Base-by-base conservation (phyloP, 139 green algal genomes). In the Gonium pectorale region DNA sequence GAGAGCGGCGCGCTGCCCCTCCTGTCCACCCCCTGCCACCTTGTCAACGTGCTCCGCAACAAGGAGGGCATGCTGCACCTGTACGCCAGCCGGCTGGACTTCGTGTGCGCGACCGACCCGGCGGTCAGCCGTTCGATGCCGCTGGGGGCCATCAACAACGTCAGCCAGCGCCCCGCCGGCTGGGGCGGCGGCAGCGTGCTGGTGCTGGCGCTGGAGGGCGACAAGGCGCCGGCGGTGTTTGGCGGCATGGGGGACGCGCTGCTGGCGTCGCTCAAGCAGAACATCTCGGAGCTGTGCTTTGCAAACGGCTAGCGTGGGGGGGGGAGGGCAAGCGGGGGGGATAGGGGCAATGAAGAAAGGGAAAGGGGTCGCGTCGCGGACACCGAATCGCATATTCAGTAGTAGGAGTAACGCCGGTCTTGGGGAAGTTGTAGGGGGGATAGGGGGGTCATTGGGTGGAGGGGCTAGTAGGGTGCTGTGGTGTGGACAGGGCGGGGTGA, bases 41-140 rank as follows among this genome's bases (percentile, higher is more conserved):
- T 88, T 31, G 66, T 80, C 40, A 62, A 26, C 29, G 74, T 66
- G 33, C 31, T 88, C 4, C 67, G 67, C 22, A 79, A 88, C 74
- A 79, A 68, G 66, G 74, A 85, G 15, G 83, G 83, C 52, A 33
- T 59, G 38, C 75, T 88, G 74, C 41, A 85, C 66, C 59, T 88
- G 43, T 88, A 80, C 66, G 51, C 29, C 31, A 17, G 19, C 41
- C 66, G 83, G 21, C 54, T 88, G 62, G 74, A 88, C 22, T 88
- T 88, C 27, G 64, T 81, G 41, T 82, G 59, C 52, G 0, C 72
- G 0, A 5, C 51, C 11, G 83, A 88, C 71, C 60, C 60, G 29
- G 44, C 67, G 38, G 43, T 43, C 56, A 56, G 59, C 71, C 54
- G 81, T 3, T 59, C 43, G 22, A 35, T 86, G n/a, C 31, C 70